phyloP scores from a whole-genome alignment of 495 filamentous ascomycete species.

The Hypoxylon fuscum region DNA sequence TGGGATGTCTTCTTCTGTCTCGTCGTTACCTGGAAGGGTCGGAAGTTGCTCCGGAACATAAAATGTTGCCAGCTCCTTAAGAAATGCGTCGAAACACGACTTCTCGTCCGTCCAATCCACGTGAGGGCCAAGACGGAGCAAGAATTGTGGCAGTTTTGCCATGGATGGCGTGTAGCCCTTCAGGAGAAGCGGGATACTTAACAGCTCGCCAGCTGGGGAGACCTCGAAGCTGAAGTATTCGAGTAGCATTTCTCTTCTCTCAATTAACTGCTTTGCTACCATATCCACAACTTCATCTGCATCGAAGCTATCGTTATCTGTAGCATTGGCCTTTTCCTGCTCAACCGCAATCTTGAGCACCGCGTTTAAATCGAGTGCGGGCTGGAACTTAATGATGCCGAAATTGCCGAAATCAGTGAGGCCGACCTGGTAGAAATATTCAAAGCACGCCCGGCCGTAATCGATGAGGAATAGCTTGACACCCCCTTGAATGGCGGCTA shows the following conservation, averaged over 20 bases:
- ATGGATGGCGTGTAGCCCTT: slow-evolving; percentile 89
- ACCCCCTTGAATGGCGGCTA: slow-evolving; percentile 91
- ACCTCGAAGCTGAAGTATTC: slow-evolving; percentile 95
- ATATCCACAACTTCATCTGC: slow-evolving; percentile 70
- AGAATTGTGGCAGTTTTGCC: slow-evolving; percentile 86
- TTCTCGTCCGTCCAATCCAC: slow-evolving; percentile 89
- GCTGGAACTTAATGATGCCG: slow-evolving; percentile 81
- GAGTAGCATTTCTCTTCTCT: slow-evolving; percentile 81
- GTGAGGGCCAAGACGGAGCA: slow-evolving; percentile 87
- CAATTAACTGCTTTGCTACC: slow-evolving; percentile 69
- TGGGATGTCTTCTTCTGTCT: slow-evolving; percentile 54
- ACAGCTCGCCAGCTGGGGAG: slow-evolving; percentile 76
- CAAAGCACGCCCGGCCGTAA: slow-evolving; percentile 86
- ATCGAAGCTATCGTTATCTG: slow-evolving; percentile 66
- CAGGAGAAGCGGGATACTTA: slow-evolving; percentile 81
- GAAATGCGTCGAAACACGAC: slow-evolving; percentile 83
- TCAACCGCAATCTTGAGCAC: slow-evolving; percentile 78
- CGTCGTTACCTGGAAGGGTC: slow-evolving; percentile 51
- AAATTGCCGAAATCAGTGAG: slow-evolving; percentile 98
- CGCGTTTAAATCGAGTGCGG: slow-evolving; percentile 74
- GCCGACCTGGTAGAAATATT: slow-evolving; percentile 97
- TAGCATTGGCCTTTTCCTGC: slow-evolving; percentile 63
- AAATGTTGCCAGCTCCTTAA: slow-evolving; percentile 88
- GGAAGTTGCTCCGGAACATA: slow-evolving; percentile 91
- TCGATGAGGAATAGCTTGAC: slow-evolving; percentile 94